These are phyloP conservation scores for Ulvella scutata DNA, from an alignment of 139 green algal genomes.

Conservation along the genomic window DNA sequence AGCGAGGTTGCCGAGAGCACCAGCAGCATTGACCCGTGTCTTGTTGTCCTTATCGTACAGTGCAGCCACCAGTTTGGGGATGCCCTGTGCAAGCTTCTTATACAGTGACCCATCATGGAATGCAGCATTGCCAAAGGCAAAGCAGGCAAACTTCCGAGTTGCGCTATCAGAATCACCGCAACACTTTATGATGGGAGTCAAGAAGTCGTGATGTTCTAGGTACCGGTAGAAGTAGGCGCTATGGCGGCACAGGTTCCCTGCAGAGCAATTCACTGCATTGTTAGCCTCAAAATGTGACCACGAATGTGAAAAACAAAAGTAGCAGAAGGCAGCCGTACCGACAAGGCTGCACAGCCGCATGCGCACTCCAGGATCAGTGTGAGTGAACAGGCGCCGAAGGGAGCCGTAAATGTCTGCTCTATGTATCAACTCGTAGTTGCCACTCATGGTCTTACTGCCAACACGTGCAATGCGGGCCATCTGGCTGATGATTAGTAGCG, in stretches of 20 bases:
- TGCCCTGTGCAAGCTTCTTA: constrained; percentile 38
- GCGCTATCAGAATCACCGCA: constrained; percentile 63
- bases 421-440: constrained; percentile 39
- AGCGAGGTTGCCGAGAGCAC: constrained; percentile 88
- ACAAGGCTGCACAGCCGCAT: constrained; percentile 73
- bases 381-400: constrained; percentile 35
- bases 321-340: constrained; percentile 20
- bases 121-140: constrained; percentile 82
- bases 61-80: constrained; percentile 58
- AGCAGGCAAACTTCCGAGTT: constrained; percentile 95
- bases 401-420: constrained; percentile 25
- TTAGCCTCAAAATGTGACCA: background rate
- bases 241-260: constrained; percentile 82
- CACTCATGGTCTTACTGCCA: constrained; percentile 18
- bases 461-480: constrained; percentile 35
- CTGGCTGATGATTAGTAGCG: constrained; percentile 44
- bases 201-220: constrained; percentile 37
- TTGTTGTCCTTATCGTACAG: constrained; percentile 62
- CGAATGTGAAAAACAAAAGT: background rate
- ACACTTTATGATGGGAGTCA: constrained; percentile 61
- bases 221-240: constrained; percentile 65
- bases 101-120: constrained; percentile 87
- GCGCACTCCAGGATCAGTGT: constrained; percentile 55
- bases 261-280: background rate
- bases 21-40: constrained; percentile 83